Percentiles rank a stretch among this genome's conserved stretches.
Conservation (phyloP, 2,329 filamentous ascomycete species). For the Xylariaceae sp. region DNA sequence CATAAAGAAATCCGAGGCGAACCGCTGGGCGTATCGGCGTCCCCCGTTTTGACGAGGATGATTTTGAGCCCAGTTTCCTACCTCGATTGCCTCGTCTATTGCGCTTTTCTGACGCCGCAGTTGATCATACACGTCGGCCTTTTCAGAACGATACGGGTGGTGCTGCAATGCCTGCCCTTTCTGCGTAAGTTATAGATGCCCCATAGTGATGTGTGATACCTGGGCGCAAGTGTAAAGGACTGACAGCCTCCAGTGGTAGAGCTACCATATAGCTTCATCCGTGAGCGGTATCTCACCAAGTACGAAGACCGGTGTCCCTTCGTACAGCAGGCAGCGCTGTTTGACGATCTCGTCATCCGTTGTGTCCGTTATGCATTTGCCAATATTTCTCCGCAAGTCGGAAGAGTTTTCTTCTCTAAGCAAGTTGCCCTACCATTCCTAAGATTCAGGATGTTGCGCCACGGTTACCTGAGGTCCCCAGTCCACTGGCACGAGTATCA, state of each 20-base stretch:
- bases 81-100: constrained; percentile 69
- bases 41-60: constrained; percentile 42
- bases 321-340: constrained; percentile 62
- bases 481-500: constrained; percentile 57
- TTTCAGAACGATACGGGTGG: constrained; percentile 51
- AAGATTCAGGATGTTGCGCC: constrained; percentile 67
- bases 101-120: constrained; percentile 65
- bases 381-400: constrained; percentile 61
- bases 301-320: constrained; percentile 52
- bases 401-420: constrained; percentile 73
- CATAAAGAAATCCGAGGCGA: not conserved
- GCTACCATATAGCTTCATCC: constrained; percentile 54
- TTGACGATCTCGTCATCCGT: constrained; percentile 72
- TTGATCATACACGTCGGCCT: constrained; percentile 63
- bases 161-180: constrained; percentile 61
- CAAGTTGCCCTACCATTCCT: constrained; percentile 68
- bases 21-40: not conserved
- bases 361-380: constrained; percentile 75
- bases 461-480: constrained; percentile 59
- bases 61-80: constrained; percentile 69
- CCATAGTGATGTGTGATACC: not conserved
- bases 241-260: constrained; percentile 42
- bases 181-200: constrained; percentile 46
- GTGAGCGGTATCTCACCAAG: constrained; percentile 49
- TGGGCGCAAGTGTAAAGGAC: not conserved